Base-by-base conservation (phyloP, 2,329 filamentous ascomycete species). In the Botrytis galanthina region DNA sequence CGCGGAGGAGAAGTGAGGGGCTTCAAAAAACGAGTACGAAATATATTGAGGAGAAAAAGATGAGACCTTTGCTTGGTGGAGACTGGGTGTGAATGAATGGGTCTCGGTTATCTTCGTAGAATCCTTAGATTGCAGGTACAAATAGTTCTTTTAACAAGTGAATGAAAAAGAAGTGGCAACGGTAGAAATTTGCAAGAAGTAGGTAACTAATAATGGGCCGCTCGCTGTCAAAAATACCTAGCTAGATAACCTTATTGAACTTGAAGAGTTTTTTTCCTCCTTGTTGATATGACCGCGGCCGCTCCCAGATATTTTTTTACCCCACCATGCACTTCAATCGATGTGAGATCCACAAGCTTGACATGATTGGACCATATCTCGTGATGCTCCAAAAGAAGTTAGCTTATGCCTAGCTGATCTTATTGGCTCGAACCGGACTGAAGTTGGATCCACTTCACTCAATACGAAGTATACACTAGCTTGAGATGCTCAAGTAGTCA, bases 261-360 rank as follows among this genome's bases (percentile, higher is more conserved):
- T 61, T 37, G 59, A 64, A 64, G 61, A 64, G 61, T 29, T 63
- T 63, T 63, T 39, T 63, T 22, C 29, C 42, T 64, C 39, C 37
- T 39, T 59, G 57, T 62, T n/a, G 60, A n/a, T 42, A 62, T 39
- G 35, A 18, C 60, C 32, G 35, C 51, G 51, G 51, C 60, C 32
- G 60, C 60, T n/a, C 60, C 60, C 60, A 62, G n/a, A 39, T n/a
- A 62, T 26, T 42, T 62, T 61, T 20, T 39, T 63, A 63, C 61
- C 61, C 61, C 61, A 63, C 61, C 61, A 42, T 29, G 39, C 7
- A 42, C 37, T 16, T 44, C 9, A 63, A 12, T 62, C n/a, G 37
- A 42, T 10, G 9, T 29, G 61, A 63, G 37, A 63, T 39, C n/a
- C 35, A 42, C 35, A 26, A 42, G 3, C 22, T 16, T 42, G 14